Percentiles rank a stretch among this genome's conserved stretches.
Conservation (phyloP, 2,329 filamentous ascomycete species). For the Fusarium tjaetaba region DNA sequence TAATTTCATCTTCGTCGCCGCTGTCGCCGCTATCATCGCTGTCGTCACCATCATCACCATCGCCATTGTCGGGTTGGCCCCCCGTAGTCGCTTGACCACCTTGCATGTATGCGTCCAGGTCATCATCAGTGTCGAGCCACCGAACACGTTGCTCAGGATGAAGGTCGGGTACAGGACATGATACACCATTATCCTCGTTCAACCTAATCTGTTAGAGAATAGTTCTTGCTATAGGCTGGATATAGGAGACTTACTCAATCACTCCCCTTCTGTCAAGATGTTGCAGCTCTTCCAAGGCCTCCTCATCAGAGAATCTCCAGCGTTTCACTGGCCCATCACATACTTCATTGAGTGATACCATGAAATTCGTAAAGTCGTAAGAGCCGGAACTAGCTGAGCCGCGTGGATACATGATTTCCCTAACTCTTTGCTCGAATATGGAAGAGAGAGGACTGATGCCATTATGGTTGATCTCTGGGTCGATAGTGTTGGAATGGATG, state of each 20-base stretch:
- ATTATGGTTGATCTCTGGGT: not conserved
- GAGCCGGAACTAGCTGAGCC: slow-evolving; percentile 6
- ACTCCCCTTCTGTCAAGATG: slow-evolving; percentile 4
- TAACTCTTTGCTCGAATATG: slow-evolving; percentile 38
- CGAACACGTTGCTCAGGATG: slow-evolving; percentile 39
- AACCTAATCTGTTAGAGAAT: slow-evolving; percentile 10
- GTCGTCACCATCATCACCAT: not conserved
- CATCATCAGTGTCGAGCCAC: slow-evolving; percentile 18
- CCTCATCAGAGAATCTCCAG: slow-evolving; percentile 37
- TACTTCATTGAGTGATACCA: slow-evolving; percentile 38
- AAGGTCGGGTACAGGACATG: not conserved
- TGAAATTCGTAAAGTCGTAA: slow-evolving; percentile 35
- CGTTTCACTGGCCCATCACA: slow-evolving; percentile 33
- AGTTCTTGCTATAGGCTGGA: not conserved
- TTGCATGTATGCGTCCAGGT: not conserved
- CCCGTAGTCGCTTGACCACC: not conserved
- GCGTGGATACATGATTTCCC: slow-evolving; percentile 37
- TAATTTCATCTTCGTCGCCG: not conserved
- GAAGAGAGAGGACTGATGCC: not conserved
- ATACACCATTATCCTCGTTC: not conserved
- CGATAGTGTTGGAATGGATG: slow-evolving; percentile 6
- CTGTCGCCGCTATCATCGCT: not conserved
- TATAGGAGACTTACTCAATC: slow-evolving; percentile 22
- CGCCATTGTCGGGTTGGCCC: not conserved
- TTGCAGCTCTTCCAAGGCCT: slow-evolving; percentile 21